Percentiles rank a stretch among this genome's conserved stretches.
These are phyloP conservation scores for Triangularia verruculosa DNA, from an alignment of 2,329 filamentous ascomycete genomes.

Conservation along the genomic window DNA sequence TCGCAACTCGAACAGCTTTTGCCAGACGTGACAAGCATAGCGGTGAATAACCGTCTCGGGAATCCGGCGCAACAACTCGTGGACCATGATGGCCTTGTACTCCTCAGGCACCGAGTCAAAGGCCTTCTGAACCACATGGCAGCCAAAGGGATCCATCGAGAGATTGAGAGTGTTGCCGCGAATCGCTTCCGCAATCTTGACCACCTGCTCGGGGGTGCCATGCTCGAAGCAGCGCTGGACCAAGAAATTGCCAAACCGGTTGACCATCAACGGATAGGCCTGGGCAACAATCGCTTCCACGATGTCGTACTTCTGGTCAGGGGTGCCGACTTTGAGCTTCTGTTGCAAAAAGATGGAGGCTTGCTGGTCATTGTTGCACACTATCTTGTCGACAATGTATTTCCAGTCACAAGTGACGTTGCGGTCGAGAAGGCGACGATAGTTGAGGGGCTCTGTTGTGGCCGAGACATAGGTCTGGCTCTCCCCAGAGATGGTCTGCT, in stretches of 20 bases:
- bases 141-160: constrained; percentile 98
- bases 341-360: constrained; percentile 98
- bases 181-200: constrained; percentile 91
- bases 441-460: constrained; percentile 84
- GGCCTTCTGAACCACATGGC: constrained; percentile 96
- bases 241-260: constrained; percentile 97
- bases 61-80: constrained; percentile 89
- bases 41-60: constrained; percentile 97
- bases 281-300: constrained; percentile 94
- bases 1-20: constrained; percentile 96
- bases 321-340: constrained; percentile 94
- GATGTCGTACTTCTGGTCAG: constrained; percentile 95
- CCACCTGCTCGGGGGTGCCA: constrained; percentile 88
- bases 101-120: constrained; percentile 97
- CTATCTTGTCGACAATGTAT: constrained; percentile 99
- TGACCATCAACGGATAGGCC: constrained; percentile 94
- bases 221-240: constrained; percentile 99
- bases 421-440: constrained; percentile 88
- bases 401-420: constrained; percentile 99
- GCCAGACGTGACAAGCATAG: constrained; percentile 98
- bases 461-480: constrained; percentile 78
- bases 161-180: constrained; percentile 89
- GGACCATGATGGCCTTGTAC: constrained; percentile 98
- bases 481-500: constrained; percentile 46
- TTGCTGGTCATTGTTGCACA: constrained; percentile 98